Percentiles rank a stretch among this genome's conserved stretches.
Conservation (phyloP, 139 green algal genomes). For the Chlorella sp. region DNA sequence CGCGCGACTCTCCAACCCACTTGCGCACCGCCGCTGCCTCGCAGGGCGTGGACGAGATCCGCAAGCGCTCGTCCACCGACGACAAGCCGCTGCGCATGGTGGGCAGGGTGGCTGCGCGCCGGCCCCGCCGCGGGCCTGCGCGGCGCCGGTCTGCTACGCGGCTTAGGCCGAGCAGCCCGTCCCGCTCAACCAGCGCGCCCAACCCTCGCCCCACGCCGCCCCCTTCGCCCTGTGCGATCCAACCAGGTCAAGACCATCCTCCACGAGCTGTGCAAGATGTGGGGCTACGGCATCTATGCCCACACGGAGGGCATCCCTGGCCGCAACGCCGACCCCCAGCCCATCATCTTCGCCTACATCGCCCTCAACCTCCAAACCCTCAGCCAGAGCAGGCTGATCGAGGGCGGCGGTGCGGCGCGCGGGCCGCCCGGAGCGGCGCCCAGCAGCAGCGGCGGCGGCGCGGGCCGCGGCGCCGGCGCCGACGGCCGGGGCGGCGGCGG, state of each 20-base stretch:
- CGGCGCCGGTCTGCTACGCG: too few species aligned
- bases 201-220: too few species aligned
- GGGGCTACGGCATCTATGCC: slow-evolving; percentile 64
- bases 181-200: too few species aligned
- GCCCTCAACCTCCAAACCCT: slow-evolving; percentile 87
- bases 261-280: slow-evolving; percentile 87
- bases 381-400: slow-evolving; percentile 24
- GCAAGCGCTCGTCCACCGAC: slow-evolving; percentile 68
- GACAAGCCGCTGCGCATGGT: slow-evolving; percentile 97
- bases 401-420: not conserved
- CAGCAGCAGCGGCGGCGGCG: not conserved
- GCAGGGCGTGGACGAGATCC: slow-evolving; percentile 90
- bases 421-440: too few species aligned
- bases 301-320: slow-evolving; percentile 53
- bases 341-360: slow-evolving; percentile 94
- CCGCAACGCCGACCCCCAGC: slow-evolving; percentile 43
- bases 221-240: too few species aligned
- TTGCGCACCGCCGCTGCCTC: too few species aligned
- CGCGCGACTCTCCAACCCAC: too few species aligned
- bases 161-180: too few species aligned
- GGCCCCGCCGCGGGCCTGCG: too few species aligned
- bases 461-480: not conserved
- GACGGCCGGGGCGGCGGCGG: too few species aligned
- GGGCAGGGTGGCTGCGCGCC: too few species aligned
- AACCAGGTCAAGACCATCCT: slow-evolving; percentile 98